Conservation (phyloP, 1,139 yeast genomes). For the Diutina pseudorugosa region DNA sequence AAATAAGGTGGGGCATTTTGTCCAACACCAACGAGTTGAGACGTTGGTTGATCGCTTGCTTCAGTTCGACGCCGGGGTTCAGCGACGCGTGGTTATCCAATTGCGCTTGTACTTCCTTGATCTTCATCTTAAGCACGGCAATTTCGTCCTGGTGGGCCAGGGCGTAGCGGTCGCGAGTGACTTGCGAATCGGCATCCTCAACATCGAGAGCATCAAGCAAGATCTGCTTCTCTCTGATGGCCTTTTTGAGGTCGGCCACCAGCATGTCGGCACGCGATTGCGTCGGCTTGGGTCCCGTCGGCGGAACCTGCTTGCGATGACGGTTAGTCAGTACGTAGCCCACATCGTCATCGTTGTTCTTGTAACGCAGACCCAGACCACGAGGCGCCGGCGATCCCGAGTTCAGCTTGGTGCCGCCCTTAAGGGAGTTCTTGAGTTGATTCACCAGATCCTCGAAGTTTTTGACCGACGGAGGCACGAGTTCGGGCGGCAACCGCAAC, state of each 20-base stretch:
- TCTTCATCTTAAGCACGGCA: conserved; percentile 49
- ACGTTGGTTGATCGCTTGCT: conserved; percentile 32
- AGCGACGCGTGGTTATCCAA: conserved; percentile 17
- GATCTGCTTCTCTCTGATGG: conserved; percentile 58
- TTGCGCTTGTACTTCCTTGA: conserved; percentile 41
- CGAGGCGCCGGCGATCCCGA: conserved; percentile 5
- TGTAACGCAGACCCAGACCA: conserved; percentile 50
- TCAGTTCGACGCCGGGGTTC: conserved; percentile 23
- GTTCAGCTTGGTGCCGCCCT: conserved; percentile 15
- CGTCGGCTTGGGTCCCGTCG: conserved; percentile 14
- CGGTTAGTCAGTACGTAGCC: conserved; percentile 60
- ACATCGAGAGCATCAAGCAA: conserved; percentile 63
- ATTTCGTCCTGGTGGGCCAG: conserved; percentile 35
- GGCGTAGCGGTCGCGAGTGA: conserved; percentile 12
- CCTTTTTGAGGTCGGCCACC: conserved; percentile 44
- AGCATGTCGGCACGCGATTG: conserved; percentile 18
- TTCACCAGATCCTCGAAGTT: conserved; percentile 35
- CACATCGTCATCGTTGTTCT: conserved; percentile 52
- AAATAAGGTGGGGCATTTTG: conserved; percentile 56
- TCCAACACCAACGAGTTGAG: conserved; percentile 47
- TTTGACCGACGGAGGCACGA: conserved; percentile 72
- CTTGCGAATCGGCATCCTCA: conserved; percentile 40
- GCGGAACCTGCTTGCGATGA: conserved; percentile 24
- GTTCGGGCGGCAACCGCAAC: conserved; percentile 54
- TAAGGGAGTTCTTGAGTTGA: conserved; percentile 25